Evolutionary conservation across 1,284 basidiomycete genomes (phyloP).

Genomic region (Malassezia furfur): DNA sequence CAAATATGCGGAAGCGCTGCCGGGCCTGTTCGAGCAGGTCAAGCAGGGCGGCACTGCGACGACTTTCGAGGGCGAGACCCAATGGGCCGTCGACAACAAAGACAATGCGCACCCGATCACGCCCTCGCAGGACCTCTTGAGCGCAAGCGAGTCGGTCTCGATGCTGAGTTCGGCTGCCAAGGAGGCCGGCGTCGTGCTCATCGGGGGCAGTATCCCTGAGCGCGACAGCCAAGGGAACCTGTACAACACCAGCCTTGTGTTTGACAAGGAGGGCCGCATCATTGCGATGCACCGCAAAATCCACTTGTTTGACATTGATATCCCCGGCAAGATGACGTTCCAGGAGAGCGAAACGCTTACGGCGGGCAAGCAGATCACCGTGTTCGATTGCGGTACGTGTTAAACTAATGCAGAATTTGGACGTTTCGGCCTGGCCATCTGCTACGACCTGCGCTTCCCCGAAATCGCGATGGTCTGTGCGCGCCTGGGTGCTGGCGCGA

Average conservation of each 20-base stretch:
- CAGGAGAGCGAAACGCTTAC: constrained; percentile 94
- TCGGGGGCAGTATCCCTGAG: constrained; percentile 61
- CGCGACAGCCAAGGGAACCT: constrained; percentile 34
- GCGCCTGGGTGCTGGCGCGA: constrained; percentile 71
- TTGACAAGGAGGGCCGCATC: constrained; percentile 75
- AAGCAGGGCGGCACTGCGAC: constrained; percentile 24
- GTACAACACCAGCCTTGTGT: constrained; percentile 54
- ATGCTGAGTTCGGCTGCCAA: constrained; percentile 75
- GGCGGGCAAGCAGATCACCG: constrained; percentile 65
- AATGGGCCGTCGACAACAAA: constrained; percentile 32
- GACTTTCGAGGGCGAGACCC: constrained; percentile 22
- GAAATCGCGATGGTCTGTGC: constrained; percentile 87
- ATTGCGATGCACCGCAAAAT: constrained; percentile 85
- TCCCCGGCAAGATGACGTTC: constrained; percentile 91
- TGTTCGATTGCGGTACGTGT: constrained; percentile 70
- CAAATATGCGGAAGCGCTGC: constrained; percentile 42
- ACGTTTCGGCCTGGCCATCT: constrained; percentile 79
- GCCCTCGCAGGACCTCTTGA: constrained; percentile 51
- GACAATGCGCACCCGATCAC: constrained; percentile 52
- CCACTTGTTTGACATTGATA: constrained; percentile 96
- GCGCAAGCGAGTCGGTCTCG: constrained; percentile 63
- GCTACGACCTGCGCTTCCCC: constrained; percentile 71
- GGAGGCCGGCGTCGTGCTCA: constrained; percentile 71
- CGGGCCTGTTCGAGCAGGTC: constrained; percentile 32
- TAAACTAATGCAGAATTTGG: constrained; percentile 60